Percentiles rank a stretch among this genome's conserved stretches.
Conservation (phyloP, 2,329 filamentous ascomycete genomes). For the Periconia sp. region DNA sequence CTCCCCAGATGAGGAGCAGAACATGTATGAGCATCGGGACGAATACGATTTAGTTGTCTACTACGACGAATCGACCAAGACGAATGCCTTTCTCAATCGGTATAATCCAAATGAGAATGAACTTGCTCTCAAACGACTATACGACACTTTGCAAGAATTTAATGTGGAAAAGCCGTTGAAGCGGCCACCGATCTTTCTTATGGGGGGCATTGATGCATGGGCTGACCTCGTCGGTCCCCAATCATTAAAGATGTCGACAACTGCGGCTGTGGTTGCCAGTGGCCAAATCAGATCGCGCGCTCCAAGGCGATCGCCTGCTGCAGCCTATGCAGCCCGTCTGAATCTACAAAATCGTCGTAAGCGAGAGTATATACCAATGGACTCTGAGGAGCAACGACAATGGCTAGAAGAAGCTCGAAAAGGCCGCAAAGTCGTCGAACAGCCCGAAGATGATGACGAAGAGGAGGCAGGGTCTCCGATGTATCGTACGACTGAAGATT, state of each 20-base stretch:
- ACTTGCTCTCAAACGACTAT: constrained; percentile 70
- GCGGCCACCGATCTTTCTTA: constrained; percentile 75
- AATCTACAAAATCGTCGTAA: constrained; percentile 63
- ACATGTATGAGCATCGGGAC: constrained; percentile 73
- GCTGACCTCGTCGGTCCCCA: constrained; percentile 76
- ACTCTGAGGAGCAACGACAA: constrained; percentile 77
- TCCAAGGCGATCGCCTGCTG: constrained; percentile 59
- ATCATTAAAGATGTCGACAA: constrained; percentile 65
- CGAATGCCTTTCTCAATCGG: constrained; percentile 60
- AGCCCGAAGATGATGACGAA: constrained; percentile 37
- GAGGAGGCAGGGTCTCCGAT: constrained; percentile 43
- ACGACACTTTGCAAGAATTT: constrained; percentile 81
- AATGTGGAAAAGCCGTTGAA: constrained; percentile 79
- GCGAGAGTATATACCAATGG: constrained; percentile 72
- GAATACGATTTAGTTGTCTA: constrained; percentile 88
- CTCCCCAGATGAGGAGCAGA: constrained; percentile 75
- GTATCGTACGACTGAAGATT: constrained; percentile 79
- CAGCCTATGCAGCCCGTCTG: constrained; percentile 58
- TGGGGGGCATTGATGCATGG: constrained; percentile 88
- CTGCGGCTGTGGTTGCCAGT: constrained; percentile 57
- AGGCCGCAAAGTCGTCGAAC: constrained; percentile 61
- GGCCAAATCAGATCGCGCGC: constrained; percentile 55
- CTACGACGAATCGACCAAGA: constrained; percentile 77
- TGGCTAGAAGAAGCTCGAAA: constrained; percentile 80
- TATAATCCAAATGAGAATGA: constrained; percentile 50